These are phyloP conservation scores for Elaeis oleifera DNA, from an alignment of 202 grass and related monocot genomes.

Conservation along the genomic window DNA sequence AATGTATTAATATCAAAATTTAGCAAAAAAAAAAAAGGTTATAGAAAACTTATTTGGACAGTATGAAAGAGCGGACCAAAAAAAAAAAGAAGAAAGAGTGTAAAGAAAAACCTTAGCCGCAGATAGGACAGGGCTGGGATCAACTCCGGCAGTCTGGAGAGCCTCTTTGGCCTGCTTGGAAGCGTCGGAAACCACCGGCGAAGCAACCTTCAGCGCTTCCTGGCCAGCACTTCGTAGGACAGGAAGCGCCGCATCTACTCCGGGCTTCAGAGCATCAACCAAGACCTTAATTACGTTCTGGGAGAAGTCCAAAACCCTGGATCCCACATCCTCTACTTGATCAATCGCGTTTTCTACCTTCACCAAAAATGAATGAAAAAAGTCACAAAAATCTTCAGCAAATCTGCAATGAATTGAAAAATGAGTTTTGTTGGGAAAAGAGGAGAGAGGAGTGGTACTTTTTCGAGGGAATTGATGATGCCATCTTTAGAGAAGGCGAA, in stretches of 20 bases:
- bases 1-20: no score
- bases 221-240: slow-evolving; percentile 55
- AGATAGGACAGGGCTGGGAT: slow-evolving; percentile 54
- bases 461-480: slow-evolving; percentile 54
- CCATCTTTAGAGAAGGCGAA: slow-evolving; percentile 64
- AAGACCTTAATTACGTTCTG: slow-evolving; percentile 38
- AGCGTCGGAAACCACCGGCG: slow-evolving; percentile 53
- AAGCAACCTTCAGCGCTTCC: slow-evolving; percentile 66
- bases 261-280: slow-evolving; percentile 54
- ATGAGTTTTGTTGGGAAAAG: no score
- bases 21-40: no score
- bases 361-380: background rate
- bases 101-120: slow-evolving; percentile 46
- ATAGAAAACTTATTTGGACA: background rate
- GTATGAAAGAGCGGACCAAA: background rate
- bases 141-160: slow-evolving; percentile 67
- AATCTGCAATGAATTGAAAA: background rate
- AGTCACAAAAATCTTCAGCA: background rate
- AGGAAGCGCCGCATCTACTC: slow-evolving; percentile 45
- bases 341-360: slow-evolving; percentile 73
- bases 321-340: slow-evolving; percentile 38
- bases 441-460: slow-evolving; percentile 15
- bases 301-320: slow-evolving; percentile 34
- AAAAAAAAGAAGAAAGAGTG: background rate
- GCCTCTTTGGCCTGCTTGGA: slow-evolving; percentile 63